Evolutionary conservation across 805 yeast genomes (phyloP).

Genomic region (Saturnispora dispora): DNA sequence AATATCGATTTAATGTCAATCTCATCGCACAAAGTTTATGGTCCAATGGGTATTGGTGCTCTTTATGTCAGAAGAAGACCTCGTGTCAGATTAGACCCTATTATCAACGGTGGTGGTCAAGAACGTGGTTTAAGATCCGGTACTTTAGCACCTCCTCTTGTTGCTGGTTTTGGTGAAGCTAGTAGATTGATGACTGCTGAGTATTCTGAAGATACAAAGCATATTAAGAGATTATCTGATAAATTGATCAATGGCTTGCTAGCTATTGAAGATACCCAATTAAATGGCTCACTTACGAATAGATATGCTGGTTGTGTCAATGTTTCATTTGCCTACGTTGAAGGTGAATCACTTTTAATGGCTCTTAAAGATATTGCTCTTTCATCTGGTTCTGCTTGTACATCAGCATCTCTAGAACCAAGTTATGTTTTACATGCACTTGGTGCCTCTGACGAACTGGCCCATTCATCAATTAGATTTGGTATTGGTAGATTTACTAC

Average conservation of each 20-base stretch:
- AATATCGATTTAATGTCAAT: constrained; percentile 90
- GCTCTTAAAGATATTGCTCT: constrained; percentile 95
- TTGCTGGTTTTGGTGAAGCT: constrained; percentile 96
- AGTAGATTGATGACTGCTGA: constrained; percentile 75
- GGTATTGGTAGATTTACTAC: constrained; percentile 97
- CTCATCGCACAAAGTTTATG: constrained; percentile 93
- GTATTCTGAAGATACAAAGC: constrained; percentile 59
- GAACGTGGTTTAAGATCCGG: constrained; percentile 97
- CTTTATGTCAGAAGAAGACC: constrained; percentile 94
- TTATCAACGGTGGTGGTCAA: constrained; percentile 97
- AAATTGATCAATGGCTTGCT: constrained; percentile 67
- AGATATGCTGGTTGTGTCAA: constrained; percentile 93
- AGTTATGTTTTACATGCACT: constrained; percentile 93
- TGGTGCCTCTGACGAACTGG: constrained; percentile 96
- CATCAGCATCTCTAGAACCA: constrained; percentile 96
- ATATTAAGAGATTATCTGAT: constrained; percentile 62
- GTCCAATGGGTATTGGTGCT: constrained; percentile 98
- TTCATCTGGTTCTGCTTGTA: constrained; percentile 96
- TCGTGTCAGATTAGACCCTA: constrained; percentile 91
- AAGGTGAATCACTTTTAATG: constrained; percentile 96
- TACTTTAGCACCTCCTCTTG: constrained; percentile 92
- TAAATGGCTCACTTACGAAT: constrained; percentile 73
- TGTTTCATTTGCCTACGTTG: constrained; percentile 93
- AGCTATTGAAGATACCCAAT: constrained; percentile 76
- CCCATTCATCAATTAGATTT: constrained; percentile 96